A percentile compares a stretch with the other conserved stretches of the same genome.
phyloP scores from a whole-genome alignment of 2,329 filamentous ascomycete species.

The Microcyclospora tardicrescens region DNA sequence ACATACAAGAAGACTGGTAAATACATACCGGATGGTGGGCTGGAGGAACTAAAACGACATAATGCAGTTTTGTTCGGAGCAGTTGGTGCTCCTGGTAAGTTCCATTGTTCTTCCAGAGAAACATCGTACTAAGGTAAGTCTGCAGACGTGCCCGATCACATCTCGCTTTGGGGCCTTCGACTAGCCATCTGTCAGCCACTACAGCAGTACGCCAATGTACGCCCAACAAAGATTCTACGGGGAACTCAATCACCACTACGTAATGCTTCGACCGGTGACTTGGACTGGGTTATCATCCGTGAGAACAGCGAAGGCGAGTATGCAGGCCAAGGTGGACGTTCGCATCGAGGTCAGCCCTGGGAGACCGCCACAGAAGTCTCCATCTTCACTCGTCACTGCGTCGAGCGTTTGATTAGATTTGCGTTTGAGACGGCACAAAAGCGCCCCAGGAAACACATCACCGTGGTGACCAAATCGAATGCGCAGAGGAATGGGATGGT shows the following conservation, averaged over 20 bases:
- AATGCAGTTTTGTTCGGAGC: constrained; percentile 48
- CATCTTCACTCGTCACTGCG: constrained; percentile 33
- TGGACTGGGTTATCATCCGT: constrained; percentile 37
- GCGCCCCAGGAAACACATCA: constrained; percentile 33
- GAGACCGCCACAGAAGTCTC: constrained; percentile 35
- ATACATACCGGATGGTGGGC: constrained; percentile 38
- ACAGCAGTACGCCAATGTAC: constrained; percentile 56
- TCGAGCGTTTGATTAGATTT: constrained; percentile 36
- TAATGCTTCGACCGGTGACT: constrained; percentile 20
- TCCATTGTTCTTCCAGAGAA: too few relatives aligned
- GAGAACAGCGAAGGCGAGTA: constrained; percentile 39
- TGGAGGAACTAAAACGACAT: constrained; percentile 37
- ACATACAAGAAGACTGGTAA: constrained; percentile 38
- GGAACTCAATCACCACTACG: constrained; percentile 31
- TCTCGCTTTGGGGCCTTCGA: constrained; percentile 54
- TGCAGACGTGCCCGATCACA: constrained; percentile 46
- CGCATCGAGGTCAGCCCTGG: constrained; percentile 27
- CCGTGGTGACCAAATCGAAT: constrained; percentile 40
- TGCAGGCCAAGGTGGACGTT: constrained; percentile 32
- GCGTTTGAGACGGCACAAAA: constrained; percentile 34
- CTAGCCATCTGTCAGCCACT: constrained; percentile 54
- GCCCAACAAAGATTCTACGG: constrained; percentile 36
- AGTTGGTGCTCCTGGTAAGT: constrained; percentile 42
- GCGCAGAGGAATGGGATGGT: constrained; percentile 38
- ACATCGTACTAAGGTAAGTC: too few relatives aligned